Evolutionary conservation across 768 basidiomycete species (phyloP).

Genomic region (Tylopilus vinaceipallidus): DNA sequence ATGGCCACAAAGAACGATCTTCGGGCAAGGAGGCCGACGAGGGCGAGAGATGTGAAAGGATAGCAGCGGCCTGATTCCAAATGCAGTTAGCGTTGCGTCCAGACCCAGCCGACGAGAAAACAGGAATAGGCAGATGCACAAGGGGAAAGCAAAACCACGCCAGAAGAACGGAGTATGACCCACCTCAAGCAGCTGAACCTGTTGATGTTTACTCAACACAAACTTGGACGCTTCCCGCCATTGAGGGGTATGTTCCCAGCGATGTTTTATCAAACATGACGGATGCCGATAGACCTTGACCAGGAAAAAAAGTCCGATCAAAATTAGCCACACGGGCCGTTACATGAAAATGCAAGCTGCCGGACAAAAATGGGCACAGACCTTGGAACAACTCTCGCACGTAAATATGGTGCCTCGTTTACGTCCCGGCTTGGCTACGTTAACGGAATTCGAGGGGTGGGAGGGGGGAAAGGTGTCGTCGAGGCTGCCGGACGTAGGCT

Average conservation of each 20-base stretch:
- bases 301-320: not conserved
- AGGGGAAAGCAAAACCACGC: not conserved
- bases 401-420: conserved; percentile 85
- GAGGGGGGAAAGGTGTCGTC: conserved; percentile 17
- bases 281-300: conserved; percentile 84
- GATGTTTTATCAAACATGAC: conserved; percentile 93
- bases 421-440: conserved; percentile 46
- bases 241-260: conserved; percentile 96
- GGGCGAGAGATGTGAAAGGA: conserved; percentile 83
- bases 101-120: not conserved
- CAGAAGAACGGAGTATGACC: too few species aligned
- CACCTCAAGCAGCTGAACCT: conserved; percentile 94
- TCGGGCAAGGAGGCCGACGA: conserved; percentile 77
- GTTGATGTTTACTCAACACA: conserved; percentile 92
- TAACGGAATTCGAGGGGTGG: conserved; percentile 7
- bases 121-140: not conserved
- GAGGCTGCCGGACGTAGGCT: conserved; percentile 8
- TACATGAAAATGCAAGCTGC: conserved; percentile 2
- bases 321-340: conserved; percentile 5
- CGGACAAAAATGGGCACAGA: conserved; percentile 25
- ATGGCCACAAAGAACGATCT: conserved; percentile 91
- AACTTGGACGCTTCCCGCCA: conserved; percentile 94
- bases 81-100: conserved; percentile 1
- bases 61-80: conserved; percentile 79
- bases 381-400: conserved; percentile 96